phyloP scores from a whole-genome alignment of 2,329 filamentous ascomycete genomes.

The Exophiala mesophila region DNA sequence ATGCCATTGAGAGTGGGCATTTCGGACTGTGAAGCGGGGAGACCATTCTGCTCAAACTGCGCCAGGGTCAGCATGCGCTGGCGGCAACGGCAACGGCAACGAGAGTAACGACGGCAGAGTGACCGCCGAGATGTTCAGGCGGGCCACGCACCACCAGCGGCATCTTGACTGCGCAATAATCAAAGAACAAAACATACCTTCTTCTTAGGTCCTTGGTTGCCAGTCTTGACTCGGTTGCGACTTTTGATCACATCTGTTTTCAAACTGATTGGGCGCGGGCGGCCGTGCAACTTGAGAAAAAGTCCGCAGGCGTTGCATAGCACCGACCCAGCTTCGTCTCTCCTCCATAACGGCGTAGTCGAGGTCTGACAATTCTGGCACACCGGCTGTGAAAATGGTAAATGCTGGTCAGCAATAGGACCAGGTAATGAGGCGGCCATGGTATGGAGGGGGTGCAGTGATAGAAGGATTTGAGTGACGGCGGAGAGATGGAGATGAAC shows the following conservation, averaged over 20 bases:
- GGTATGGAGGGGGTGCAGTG: conserved; percentile 29
- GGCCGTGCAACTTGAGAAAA: conserved; percentile 93
- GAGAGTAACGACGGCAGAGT: too few species aligned
- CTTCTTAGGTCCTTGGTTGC: conserved; percentile 71
- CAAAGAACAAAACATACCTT: conserved; percentile 57
- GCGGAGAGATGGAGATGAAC: conserved; percentile 31
- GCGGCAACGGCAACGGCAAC: too few species aligned
- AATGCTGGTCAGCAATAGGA: conserved; percentile 41
- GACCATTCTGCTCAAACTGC: conserved; percentile 54
- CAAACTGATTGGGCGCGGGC: conserved; percentile 86
- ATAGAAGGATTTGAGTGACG: conserved; percentile 19
- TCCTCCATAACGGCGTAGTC: conserved; percentile 93
- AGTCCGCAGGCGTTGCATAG: conserved; percentile 98
- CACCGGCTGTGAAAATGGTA: conserved; percentile 74
- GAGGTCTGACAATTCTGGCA: conserved; percentile 96
- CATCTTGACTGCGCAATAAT: too few species aligned
- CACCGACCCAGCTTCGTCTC: conserved; percentile 91
- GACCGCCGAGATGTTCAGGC: too few species aligned
- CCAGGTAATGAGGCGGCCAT: conserved; percentile 41
- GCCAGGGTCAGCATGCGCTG: conserved; percentile 7
- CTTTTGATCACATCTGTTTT: conserved; percentile 99
- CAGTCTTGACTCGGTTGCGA: conserved; percentile 93
- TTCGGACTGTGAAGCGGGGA: conserved; percentile 53
- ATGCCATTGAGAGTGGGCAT: conserved; percentile 52
- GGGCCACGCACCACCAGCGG: too few species aligned